Base-by-base conservation (phyloP, 1,284 basidiomycete species). In the Cutaneotrichosporon sp. region DNA sequence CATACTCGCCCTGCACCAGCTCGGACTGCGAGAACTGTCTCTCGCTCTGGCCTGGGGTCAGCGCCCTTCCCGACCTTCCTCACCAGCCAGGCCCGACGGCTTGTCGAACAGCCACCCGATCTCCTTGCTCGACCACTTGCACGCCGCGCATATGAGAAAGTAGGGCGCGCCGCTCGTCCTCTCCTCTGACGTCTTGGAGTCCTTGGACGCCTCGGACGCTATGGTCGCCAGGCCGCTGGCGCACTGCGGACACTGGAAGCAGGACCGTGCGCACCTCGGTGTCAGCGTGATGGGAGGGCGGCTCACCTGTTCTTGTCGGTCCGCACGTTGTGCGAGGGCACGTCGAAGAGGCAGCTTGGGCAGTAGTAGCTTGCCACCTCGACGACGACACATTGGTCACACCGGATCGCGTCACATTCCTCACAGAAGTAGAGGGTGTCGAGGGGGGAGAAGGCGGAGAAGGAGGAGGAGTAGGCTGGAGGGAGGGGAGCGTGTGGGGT, bases 321-420 rank as follows among this genome's bases (percentile, higher is more conserved):
- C 64, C 95, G 85, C 9, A 99, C 94, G 72, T 92, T 95, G 2
- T 97, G 94, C 71, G 89, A 91, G 0, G 95, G 97, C 4, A 99
- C 95, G 72, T 99, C 97, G 77, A 99, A 99, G n/a, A 98, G 83
- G 77, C 97, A 99, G 77, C 95, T 95, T 24, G 97, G 97, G 74
- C 97, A 99, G 77, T 92, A 98, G 80, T 97, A 98, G 57, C 91
- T 91, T 73, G 92, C 91, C 74, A 98, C 89, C 84, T 99, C 97
- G 56, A 92, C 82, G 5, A 88, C 86, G 9, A 97, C 91, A 72
- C 97, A 99, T 67, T 88, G 86, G 73, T 95, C 90, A 75, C 97
- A 99, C 58, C 94, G 83, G 46, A 99, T 86, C 2, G 90, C 88
- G 77, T 98, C 94, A 80, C 97, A 99, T 83, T 98, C 95, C 79